Base-by-base conservation (phyloP, 495 filamentous ascomycete species). In the Penicillium angulare region DNA sequence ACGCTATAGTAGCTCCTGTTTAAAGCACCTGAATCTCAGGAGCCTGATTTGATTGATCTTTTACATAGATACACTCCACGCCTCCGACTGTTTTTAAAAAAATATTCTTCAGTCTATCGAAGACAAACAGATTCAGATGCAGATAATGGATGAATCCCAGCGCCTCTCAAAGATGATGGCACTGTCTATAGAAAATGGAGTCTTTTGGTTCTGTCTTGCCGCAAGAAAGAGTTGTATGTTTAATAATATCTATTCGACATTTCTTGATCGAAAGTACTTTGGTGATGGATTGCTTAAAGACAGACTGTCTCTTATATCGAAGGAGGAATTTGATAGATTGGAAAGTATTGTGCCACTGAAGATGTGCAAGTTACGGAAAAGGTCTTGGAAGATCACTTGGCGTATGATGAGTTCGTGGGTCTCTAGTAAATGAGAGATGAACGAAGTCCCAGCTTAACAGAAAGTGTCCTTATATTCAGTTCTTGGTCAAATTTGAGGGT, bases 1-100 rank as follows among this genome's bases (percentile, higher is more conserved):
- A 57, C 67, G 15, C 70, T 65, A 0, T 73, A 64, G 69, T 74
- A 68, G 71, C 61, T 76, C 9, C 62, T 76, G 1, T 46, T 74
- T 2, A 43, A 64, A 13, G 22, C 10, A 15, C 65, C 68, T 0
- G 71, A 73, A 16, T 38, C 29, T 15, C 72, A 65, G 67, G 24
- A 43, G 15, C 3, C 41, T 2, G 41, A 43, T 31, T 48, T 68
- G 31, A 53, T 55, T 27, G n/a, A 18, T 4, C 52, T 42, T 17
- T 10, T 42, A 12, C 12, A 9, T 16, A 31, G 45, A 12, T 55
- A 50, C 29, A 49, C 16, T 7, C 32, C 34, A 1, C 23, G 36
- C 13, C 46, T 55, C 13, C 10, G 26, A 35, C 1, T 43, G 16
- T 52, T 52, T 22, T 38, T 55, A 4, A 20, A 50, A n/a, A n/a